Evolutionary conservation across 2,329 filamentous ascomycete species (phyloP).

Genomic region (Fusarium penzigii): DNA sequence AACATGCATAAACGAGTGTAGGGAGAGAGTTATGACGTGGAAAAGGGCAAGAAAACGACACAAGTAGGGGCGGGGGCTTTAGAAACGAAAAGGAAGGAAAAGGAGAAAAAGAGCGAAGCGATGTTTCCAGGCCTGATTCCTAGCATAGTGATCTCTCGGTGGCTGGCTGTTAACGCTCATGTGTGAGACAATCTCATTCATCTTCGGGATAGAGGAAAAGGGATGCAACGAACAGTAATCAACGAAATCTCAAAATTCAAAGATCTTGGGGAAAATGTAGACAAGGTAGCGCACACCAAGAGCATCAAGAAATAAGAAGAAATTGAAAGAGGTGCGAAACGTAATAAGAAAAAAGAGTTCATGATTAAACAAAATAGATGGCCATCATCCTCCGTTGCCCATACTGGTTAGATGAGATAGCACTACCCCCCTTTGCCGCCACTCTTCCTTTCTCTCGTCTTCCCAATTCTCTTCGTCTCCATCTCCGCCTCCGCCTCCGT

Average conservation of each 20-base stretch:
- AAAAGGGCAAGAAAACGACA: too few relatives aligned
- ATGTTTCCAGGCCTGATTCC: too few relatives aligned
- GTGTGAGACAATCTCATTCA: too few relatives aligned
- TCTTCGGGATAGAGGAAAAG: too few relatives aligned
- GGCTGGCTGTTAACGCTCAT: too few relatives aligned
- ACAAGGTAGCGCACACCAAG: slow-evolving; percentile 8
- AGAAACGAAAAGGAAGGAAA: too few relatives aligned
- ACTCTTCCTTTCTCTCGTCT: slow-evolving; percentile 17
- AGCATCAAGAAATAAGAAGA: background rate
- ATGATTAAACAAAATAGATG: slow-evolving; percentile 57
- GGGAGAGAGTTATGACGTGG: too few relatives aligned
- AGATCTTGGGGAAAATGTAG: slow-evolving; percentile 7
- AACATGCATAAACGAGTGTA: too few relatives aligned
- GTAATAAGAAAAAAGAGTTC: slow-evolving; percentile 37
- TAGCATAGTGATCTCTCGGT: too few relatives aligned
- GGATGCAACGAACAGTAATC: too few relatives aligned
- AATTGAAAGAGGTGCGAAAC: slow-evolving; percentile 12
- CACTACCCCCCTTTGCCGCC: slow-evolving; percentile 21
- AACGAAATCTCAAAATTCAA: background rate
- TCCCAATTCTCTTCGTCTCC: slow-evolving; percentile 13
- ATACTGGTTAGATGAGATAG: slow-evolving; percentile 35
- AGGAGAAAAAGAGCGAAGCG: too few relatives aligned
- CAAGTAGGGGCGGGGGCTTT: too few relatives aligned
- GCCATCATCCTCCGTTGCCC: slow-evolving; percentile 40
- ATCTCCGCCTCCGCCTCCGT: slow-evolving; percentile 14